phyloP scores from a whole-genome alignment of 1,284 basidiomycete species.

The Trametes versicolor region DNA sequence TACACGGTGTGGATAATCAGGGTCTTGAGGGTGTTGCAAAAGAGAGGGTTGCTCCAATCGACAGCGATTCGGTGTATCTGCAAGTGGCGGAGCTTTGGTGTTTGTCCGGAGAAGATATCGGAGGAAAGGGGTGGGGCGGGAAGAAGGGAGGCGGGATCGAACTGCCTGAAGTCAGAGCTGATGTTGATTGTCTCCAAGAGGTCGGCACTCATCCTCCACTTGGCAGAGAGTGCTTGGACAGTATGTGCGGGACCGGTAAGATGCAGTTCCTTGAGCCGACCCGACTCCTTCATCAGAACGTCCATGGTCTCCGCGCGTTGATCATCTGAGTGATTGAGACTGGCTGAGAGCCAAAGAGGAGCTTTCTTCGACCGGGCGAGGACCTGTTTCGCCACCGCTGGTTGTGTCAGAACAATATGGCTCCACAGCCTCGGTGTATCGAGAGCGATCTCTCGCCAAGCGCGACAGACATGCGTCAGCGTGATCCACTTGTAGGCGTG shows the following conservation, averaged over 20 bases:
- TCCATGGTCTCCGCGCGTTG: conserved; percentile 2
- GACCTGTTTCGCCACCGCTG: conserved; percentile 7
- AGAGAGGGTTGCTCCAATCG: conserved; percentile 24
- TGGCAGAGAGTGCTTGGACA: conserved; percentile 2
- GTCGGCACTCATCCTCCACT: conserved; percentile 9
- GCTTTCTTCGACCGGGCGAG: conserved; percentile 29
- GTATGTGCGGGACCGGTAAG: conserved; percentile 6
- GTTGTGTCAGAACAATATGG: conserved; percentile 14
- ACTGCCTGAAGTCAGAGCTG: conserved; percentile 3
- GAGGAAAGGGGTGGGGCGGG: conserved; percentile 1
- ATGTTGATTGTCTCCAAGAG: conserved; percentile 13
- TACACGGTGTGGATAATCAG: conserved; percentile 6
- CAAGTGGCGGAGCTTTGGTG: conserved; percentile 22
- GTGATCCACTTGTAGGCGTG: conserved; percentile 27
- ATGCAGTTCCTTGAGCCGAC: conserved; percentile 17
- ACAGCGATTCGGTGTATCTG: conserved; percentile 12
- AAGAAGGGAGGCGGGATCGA: background rate
- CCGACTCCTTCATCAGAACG: conserved; percentile 15
- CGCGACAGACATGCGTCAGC: conserved; percentile 27
- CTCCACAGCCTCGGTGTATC: conserved; percentile 27
- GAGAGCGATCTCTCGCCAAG: conserved; percentile 26
- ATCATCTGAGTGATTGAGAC: background rate
- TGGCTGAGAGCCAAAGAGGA: conserved; percentile 18
- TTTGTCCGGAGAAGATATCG: conserved; percentile 16
- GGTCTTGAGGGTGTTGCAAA: conserved; percentile 22